Evolutionary conservation across 169 alveolate species (phyloP), one percentile per base, ranked within the genome.

Genomic region (Cryptosporidium viatorum): DNA sequence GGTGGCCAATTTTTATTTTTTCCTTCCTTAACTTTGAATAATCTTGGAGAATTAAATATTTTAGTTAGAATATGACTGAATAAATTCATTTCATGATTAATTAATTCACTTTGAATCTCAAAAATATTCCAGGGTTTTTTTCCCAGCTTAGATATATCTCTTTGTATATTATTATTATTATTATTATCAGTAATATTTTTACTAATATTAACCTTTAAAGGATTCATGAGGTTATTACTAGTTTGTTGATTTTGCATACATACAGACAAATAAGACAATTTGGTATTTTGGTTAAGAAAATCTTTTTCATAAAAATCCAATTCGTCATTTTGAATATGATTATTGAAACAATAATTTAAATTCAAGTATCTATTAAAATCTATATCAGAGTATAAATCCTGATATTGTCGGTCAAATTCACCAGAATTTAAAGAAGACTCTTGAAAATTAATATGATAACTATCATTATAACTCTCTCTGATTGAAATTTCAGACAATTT

Each of bases 1-100:
- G 89, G 89, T 37, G 89, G 89, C 89, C 89, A 80, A 16, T 14
- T 60, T 45, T 50, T 80, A 65, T 65, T 45, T 62, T 65, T 62
- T 0, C 67, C 41, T 43, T 80, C 89, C 9, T 21, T 80, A 12
- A 80, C 67, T 80, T 48, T 58, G 23, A 37, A 80, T 21, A 80
- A 14, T 16, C 50, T 65, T 12, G 43, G 33, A 12, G 75, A 80
- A 80, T 80, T 80, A 16, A 62, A 65, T 8, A 80, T 65, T 29
- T 41, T 26, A 3, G n/a, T 21, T 39, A 80, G 62, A 41, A 48
- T 59, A 0, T 3, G 0, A 12, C 70, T 80, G 12, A 80, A 43
- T 9, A 62, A 23, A 21, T 80, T 31, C 37, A 80, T 26, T 62
- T 80, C 75, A 14, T 48, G 9, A 1, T 23, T 26, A 39, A 80